phyloP scores from a whole-genome alignment of 768 basidiomycete species.

The Candolleomyces aberdarensis region DNA sequence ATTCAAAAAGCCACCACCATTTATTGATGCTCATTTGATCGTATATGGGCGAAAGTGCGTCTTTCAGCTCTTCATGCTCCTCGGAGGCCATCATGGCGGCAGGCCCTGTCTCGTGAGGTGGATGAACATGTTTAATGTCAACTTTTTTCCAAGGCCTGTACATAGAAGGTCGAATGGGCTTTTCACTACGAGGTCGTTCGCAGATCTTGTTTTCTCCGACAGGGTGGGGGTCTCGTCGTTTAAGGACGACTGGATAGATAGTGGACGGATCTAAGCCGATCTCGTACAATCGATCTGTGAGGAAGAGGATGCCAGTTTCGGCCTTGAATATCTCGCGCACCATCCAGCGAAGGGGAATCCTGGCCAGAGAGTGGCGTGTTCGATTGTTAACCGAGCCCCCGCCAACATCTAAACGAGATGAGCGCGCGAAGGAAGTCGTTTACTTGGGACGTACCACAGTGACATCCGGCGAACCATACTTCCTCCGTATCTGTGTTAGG shows the following conservation, averaged over 20 bases:
- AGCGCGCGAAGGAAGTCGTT: not conserved
- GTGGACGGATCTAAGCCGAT: conserved; percentile 39
- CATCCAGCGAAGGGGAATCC: conserved; percentile 65
- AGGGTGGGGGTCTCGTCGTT: conserved; percentile 27
- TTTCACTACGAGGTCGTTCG: conserved; percentile 8
- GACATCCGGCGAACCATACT: conserved; percentile 39
- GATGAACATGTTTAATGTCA: not conserved
- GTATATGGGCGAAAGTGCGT: conserved; percentile 53
- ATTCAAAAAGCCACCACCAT: conserved; percentile 70
- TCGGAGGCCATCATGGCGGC: conserved; percentile 24
- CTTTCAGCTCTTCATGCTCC: conserved; percentile 61
- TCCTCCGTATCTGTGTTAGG: conserved; percentile 43
- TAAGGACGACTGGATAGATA: conserved; percentile 34
- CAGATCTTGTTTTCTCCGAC: not conserved
- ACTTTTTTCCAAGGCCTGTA: not conserved
- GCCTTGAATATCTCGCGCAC: conserved; percentile 60
- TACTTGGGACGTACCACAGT: conserved; percentile 32
- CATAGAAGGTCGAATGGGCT: not conserved
- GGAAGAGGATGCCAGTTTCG: conserved; percentile 58
- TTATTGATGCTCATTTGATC: conserved; percentile 50
- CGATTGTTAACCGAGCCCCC: conserved; percentile 51
- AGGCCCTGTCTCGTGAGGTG: not conserved
- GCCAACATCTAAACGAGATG: conserved; percentile 42
- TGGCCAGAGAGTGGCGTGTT: conserved; percentile 38
- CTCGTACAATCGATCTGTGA: conserved; percentile 34